Evolutionary conservation across 331 rosid species (phyloP).

Genomic region (Prunus yedoensis): DNA sequence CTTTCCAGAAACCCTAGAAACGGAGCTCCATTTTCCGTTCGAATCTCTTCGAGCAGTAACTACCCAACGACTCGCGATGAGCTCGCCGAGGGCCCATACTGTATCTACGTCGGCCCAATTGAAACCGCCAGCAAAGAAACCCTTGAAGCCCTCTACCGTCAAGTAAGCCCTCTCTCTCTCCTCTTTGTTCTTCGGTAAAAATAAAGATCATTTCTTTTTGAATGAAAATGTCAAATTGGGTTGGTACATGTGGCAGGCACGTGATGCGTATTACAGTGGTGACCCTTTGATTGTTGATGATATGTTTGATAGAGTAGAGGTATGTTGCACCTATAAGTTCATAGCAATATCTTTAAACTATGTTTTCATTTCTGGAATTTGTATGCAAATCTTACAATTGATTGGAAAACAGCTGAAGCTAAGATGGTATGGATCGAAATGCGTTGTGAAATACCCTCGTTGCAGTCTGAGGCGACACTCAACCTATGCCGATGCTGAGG

Average conservation of each 20-base stretch:
- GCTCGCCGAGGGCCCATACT: conserved; percentile 61
- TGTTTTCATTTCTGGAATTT: background rate
- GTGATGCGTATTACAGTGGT: conserved; percentile 82
- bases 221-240: background rate
- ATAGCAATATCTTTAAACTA: background rate
- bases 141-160: conserved; percentile 80
- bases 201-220: background rate
- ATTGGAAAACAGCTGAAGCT: conserved; percentile 57
- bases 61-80: conserved; percentile 36
- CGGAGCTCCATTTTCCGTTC: conserved; percentile 34
- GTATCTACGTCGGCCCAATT: conserved; percentile 79
- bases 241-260: conserved; percentile 45
- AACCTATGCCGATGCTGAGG: conserved; percentile 89
- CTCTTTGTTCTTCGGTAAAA: background rate
- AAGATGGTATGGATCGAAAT: conserved; percentile 78
- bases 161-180: conserved; percentile 28
- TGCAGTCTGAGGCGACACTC: conserved; percentile 92
- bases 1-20: conserved; percentile 36
- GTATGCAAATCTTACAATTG: background rate
- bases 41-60: conserved; percentile 45
- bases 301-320: conserved; percentile 96
- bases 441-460: conserved; percentile 77
- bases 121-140: conserved; percentile 81
- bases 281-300: conserved; percentile 85
- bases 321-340: conserved; percentile 9